Base-by-base conservation (phyloP, 1,139 yeast species). In the Nakaseomyces delphensis region DNA sequence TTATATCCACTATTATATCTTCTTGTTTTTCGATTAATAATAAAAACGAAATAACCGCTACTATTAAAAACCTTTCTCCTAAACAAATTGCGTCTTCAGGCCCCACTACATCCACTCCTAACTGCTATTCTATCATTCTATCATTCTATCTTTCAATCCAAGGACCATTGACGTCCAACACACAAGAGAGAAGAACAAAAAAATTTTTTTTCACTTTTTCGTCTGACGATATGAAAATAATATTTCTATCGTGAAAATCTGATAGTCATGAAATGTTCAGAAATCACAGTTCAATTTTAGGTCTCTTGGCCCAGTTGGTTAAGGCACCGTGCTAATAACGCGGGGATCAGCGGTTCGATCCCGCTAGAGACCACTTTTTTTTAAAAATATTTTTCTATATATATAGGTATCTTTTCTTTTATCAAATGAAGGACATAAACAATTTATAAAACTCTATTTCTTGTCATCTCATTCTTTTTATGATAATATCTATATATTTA, bases 261-360 rank as follows among this genome's bases (percentile, higher is more conserved):
- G n/a, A n/a, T n/a, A 13, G 21, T 16, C 21, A 24, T 19, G 21
- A 24, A 18, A 32, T 32, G 9, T 32, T n/a, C n/a, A n/a, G n/a
- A n/a, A n/a, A n/a, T n/a, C n/a, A n/a, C n/a, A n/a, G n/a, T n/a
- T n/a, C n/a, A n/a, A n/a, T n/a, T n/a, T 27, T 19, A 31, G 55
- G 53, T 52, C 51, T 50, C 55, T 52, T 52, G 55, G 55, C 55
- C 55, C 55, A 52, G 55, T 52, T 52, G 55, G 55, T 52, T 52
- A 52, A 52, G 55, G 55, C 55, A 52, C 54, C 53, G 54, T 51
- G 55, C 54, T 51, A 51, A 51, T 51, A 51, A 51, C 54, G 54
- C 55, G 53, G 55, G 55, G 55, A 51, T 51, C 55, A 51, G 53
- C 55, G 53, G 55, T 51, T 52, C 55, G 55, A 52, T 52, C 55